Evolutionary conservation across 1,284 basidiomycete genomes (phyloP), one percentile per base, ranked within the genome.

Genomic region (Ustilago curta): DNA sequence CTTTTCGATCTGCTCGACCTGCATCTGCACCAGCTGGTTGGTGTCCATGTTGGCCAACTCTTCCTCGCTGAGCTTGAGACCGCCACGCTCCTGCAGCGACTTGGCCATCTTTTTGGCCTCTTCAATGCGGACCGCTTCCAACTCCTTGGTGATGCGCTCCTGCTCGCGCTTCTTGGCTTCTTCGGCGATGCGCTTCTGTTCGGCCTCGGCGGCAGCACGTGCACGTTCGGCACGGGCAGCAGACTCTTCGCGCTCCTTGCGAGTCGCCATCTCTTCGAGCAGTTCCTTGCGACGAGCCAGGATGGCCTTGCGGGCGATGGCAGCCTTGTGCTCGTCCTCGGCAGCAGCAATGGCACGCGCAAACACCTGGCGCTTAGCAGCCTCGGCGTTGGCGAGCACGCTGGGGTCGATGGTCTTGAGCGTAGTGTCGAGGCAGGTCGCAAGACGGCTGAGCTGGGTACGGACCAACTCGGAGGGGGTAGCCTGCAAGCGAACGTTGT

Each of bases 91-190:
- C 79, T 92, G 91, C 62, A 98, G 86, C 65, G 89, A 91, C 86
- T 95, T 91, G 14, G 94, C 95, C 71, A 97, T 91, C 86, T 95
- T 94, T 86, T 91, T 91, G 40, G 94, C 93, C 86, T 97, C 95
- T 72, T 94, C 92, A 59, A 90, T 89, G 69, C 91, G 88, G 71
- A 95, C 93, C 43, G 86, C 88, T 84, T 97, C 94, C 75, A 95
- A 91, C 87, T 96, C 93, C 82, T 89, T 90, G 84, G 89, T 88
- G 14, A 93, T 90, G 66, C 92, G 88, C 81, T 95, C 94, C 52
- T 90, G 85, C 86, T 96, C 93, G 81, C 90, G 90, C 83, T 88
- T 89, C 81, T 88, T 89, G 45, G 89, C 87, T 50, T 93, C 91
- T 83, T 95, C 93, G 8, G 93, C 91, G 43, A 81, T 67, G 56